Evolutionary conservation across 208 protist genomes (phyloP).

Genomic region (Leishmania tropica): DNA sequence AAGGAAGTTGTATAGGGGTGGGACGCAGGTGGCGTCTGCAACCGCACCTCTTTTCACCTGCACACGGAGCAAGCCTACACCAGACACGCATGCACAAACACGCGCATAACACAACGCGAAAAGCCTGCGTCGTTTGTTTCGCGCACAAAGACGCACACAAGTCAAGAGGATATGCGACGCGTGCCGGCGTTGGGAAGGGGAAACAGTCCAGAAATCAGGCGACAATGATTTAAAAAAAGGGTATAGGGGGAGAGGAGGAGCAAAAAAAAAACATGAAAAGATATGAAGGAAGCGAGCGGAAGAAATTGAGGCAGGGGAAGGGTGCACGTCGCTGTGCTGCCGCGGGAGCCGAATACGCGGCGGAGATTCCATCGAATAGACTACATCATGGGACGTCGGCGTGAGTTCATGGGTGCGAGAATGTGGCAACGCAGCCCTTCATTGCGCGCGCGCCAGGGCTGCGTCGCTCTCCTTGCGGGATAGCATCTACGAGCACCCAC

Average conservation of each 20-base stretch:
- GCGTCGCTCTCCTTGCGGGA: not conserved
- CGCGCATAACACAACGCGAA: not conserved
- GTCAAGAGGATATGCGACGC: not conserved
- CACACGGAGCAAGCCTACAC: not conserved
- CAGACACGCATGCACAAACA: not conserved
- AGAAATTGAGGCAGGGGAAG: not conserved
- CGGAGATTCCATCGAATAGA: not conserved
- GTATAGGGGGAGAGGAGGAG: not conserved
- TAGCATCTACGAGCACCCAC: too few relatives aligned
- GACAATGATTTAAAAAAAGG: not conserved
- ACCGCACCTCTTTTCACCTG: not conserved
- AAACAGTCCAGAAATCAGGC: not conserved
- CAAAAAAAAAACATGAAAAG: constrained; percentile 13
- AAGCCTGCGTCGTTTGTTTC: not conserved
- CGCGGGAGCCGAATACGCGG: not conserved
- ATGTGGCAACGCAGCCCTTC: not conserved
- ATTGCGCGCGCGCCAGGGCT: not conserved
- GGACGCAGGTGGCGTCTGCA: not conserved
- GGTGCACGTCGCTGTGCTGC: not conserved
- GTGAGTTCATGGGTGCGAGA: not conserved
- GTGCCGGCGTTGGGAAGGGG: not conserved
- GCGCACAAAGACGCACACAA: not conserved
- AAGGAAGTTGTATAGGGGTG: not conserved
- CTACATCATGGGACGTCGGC: not conserved
- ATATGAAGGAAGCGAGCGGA: not conserved